Evolutionary conservation across 2,329 filamentous ascomycete species (phyloP), one percentile per base, ranked within the genome.

Genomic region (Cercospora berteroae): DNA sequence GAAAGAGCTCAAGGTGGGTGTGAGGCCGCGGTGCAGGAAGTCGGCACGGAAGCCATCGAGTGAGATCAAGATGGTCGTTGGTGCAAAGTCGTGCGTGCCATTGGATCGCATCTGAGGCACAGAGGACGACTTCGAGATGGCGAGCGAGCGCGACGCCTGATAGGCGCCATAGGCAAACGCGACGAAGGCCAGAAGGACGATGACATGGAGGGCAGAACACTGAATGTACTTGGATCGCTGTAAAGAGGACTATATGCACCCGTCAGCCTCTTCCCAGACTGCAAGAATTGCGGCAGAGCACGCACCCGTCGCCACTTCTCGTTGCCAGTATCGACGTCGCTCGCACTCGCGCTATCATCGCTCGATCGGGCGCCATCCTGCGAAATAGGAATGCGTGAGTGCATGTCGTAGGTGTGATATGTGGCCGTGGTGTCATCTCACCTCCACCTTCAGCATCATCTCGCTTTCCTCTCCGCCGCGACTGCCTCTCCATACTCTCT

Each of bases 31-130:
- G 70, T 90, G 87, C 48, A 99, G 83, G 75, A 97, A 98, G 77
- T 98, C 95, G 20, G 95, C 94, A 16, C 95, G 90, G 81, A 99
- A 98, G 3, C 95, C 95, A 79, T 99, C 95, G 18, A 99, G 85
- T 56, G 94, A 97, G 76, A 99, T 91, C 63, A 98, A 84, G 67
- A 99, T 90, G 1, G 95, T 97, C 0, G 95, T 99, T 0, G 94
- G 93, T 9, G 89, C 90, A 77, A 98, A 99, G 4, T 92, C 81
- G 1, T 93, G 91, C 0, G 93, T 96, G 63, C 95, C 95, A 78
- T 99, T 99, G 16, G 84, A 89, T 25, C 87, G 76, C 9, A 76
- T 76, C 67, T 64, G 68, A 8, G 71, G 65, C 52, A 52, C 42
- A 57, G 73, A 71, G 39, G 42, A 29, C 36, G 64, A 29, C 39